phyloP scores from a whole-genome alignment of 495 filamentous ascomycete genomes.

The Chlorociboria aeruginascens region DNA sequence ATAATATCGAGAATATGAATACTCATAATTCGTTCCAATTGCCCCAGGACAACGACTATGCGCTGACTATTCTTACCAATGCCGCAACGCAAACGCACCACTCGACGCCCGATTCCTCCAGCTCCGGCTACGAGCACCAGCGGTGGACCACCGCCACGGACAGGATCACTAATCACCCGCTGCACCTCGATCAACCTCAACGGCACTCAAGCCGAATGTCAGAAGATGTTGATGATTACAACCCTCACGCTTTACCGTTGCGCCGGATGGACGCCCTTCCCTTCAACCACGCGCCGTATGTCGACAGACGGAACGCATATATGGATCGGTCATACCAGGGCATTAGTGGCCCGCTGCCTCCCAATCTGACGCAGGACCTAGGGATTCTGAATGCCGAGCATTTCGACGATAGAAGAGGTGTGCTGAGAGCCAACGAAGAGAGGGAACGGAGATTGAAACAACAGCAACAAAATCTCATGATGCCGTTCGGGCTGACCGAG shows the following conservation, averaged over 20 bases:
- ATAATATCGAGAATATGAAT: constrained; percentile 4
- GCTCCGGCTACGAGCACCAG: constrained; percentile 2
- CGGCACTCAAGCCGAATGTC: background rate
- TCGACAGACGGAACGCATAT: constrained; percentile 4
- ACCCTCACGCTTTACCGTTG: background rate
- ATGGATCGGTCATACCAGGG: constrained; percentile 1
- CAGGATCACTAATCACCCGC: constrained; percentile 11
- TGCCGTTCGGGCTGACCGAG: constrained; percentile 14
- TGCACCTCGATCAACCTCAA: background rate
- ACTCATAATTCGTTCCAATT: too few species aligned
- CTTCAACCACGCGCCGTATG: background rate
- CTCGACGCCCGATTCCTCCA: background rate
- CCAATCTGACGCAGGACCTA: constrained; percentile 20
- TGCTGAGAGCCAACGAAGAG: background rate
- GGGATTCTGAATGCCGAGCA: constrained; percentile 37
- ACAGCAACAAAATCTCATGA: background rate
- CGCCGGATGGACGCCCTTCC: constrained; percentile 12
- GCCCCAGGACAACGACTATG: constrained; percentile 13
- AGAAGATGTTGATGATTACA: constrained; percentile 1
- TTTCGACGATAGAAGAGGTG: constrained; percentile 25
- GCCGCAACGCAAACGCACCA: constrained; percentile 11
- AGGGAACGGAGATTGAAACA: background rate
- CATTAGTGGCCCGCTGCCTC: constrained; percentile 6
- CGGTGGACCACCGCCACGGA: background rate
- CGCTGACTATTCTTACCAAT: constrained; percentile 13